These are phyloP conservation scores for Chenopodium quinoa DNA, from an alignment of 148 eudicot species.

Conservation along the genomic window DNA sequence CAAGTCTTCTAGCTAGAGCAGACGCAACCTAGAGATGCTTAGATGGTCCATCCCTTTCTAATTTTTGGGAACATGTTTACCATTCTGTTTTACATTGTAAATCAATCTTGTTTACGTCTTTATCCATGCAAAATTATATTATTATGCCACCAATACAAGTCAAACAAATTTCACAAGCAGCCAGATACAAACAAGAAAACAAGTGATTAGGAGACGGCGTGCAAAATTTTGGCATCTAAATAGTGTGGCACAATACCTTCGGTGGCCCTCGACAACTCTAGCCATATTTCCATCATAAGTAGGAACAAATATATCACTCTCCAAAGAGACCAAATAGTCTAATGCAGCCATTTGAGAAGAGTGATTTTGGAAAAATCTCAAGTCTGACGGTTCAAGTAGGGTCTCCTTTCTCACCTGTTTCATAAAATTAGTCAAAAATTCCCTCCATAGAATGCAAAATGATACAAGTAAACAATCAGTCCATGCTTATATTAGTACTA, in stretches of 20 bases:
- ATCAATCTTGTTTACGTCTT: neutral
- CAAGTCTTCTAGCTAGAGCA: neutral
- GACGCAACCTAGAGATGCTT: neutral
- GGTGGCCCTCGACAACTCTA: constrained; percentile 79
- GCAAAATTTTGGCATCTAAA: neutral
- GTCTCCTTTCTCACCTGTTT: constrained; percentile 73
- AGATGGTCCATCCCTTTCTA: neutral
- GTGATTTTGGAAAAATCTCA: constrained; percentile 64
- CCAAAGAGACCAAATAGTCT: constrained; percentile 67
- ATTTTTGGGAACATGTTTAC: neutral
- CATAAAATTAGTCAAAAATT: constrained; percentile 2
- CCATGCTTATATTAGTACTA: constrained; percentile 22
- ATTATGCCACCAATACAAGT: neutral
- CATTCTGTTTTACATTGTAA: neutral
- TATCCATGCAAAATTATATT: neutral
- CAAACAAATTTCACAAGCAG: neutral
- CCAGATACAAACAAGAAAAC: neutral
- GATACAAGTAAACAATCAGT: neutral
- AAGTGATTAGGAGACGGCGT: neutral
- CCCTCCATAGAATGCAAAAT: neutral
- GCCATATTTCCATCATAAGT: constrained; percentile 89
- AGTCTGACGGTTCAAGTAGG: constrained; percentile 52
- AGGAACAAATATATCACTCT: constrained; percentile 76
- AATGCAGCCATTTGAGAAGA: constrained; percentile 80
- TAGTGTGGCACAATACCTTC: constrained; percentile 43